These are phyloP conservation scores for Microbotryomycetes sp. DNA, from an alignment of 1,284 basidiomycete species.

Conservation along the genomic window DNA sequence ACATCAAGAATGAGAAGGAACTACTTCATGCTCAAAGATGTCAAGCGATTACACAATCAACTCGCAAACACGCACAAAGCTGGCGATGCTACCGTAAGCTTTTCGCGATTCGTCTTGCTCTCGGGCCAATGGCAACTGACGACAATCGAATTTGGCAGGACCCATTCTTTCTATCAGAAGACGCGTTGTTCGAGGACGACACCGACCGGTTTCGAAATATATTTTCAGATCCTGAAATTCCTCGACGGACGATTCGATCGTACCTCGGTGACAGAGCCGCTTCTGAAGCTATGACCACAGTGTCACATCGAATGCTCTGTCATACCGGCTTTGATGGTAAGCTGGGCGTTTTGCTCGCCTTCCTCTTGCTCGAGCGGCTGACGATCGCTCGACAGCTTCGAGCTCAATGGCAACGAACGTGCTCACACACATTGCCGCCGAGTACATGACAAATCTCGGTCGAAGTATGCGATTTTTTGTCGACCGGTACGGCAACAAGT, in stretches of 20 bases:
- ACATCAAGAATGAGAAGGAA: conserved; percentile 20
- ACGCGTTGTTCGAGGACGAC: not conserved
- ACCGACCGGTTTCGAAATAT: not conserved
- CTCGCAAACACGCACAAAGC: conserved; percentile 5
- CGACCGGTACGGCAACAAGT: conserved; percentile 69
- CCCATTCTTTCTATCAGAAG: not conserved
- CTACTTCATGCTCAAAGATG: conserved; percentile 17
- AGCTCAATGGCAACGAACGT: conserved; percentile 64
- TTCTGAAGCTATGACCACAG: conserved; percentile 2
- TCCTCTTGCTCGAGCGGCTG: not conserved
- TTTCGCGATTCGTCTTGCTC: not conserved
- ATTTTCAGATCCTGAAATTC: not conserved
- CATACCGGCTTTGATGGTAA: conserved; percentile 83
- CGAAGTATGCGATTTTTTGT: conserved; percentile 70
- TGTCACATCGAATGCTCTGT: conserved; percentile 52
- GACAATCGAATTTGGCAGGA: too few species aligned
- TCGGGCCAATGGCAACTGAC: too few species aligned
- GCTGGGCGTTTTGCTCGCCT: conserved; percentile 32
- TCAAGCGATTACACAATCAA: conserved; percentile 8
- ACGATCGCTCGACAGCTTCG: conserved; percentile 42
- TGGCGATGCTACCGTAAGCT: conserved; percentile 1
- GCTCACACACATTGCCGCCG: conserved; percentile 66
- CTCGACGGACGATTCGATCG: not conserved
- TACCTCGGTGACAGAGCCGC: not conserved
- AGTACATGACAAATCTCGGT: conserved; percentile 80